Conservation (phyloP, 2,329 filamentous ascomycete species). For the Botryotinia narcissicola region DNA sequence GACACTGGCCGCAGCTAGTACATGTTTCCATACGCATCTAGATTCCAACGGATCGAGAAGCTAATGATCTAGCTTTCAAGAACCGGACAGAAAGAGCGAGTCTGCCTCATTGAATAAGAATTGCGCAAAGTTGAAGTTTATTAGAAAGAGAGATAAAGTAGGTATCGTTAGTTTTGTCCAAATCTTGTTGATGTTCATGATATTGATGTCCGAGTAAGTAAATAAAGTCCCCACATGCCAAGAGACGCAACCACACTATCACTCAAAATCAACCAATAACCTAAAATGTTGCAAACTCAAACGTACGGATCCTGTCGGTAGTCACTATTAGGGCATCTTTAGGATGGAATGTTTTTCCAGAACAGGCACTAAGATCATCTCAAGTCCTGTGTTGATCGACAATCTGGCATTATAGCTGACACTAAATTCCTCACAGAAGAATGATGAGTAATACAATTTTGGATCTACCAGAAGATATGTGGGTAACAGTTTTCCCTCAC, state of each 20-base stretch:
- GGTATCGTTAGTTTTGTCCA: neutral
- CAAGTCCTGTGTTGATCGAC: neutral
- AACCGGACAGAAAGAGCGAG: neutral
- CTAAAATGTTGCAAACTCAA: conserved; percentile 7
- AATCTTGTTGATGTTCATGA: neutral
- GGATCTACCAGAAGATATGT: conserved; percentile 7
- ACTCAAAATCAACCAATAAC: neutral
- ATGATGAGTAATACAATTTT: conserved; percentile 2
- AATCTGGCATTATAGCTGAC: neutral
- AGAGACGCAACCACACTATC: neutral
- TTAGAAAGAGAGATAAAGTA: neutral
- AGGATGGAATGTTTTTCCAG: neutral
- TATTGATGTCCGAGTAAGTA: neutral
- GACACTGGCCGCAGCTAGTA: neutral
- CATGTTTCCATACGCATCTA: neutral
- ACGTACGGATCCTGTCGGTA: neutral
- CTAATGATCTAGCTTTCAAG: neutral
- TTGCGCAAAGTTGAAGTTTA: neutral
- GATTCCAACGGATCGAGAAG: neutral
- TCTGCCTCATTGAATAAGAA: neutral
- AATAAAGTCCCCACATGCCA: neutral
- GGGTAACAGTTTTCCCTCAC: neutral
- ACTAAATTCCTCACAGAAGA: neutral
- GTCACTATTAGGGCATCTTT: neutral
- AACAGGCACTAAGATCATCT: neutral